Evolutionary conservation across 805 yeast species (phyloP).

Genomic region (Teunomyces lycoperdinae): DNA sequence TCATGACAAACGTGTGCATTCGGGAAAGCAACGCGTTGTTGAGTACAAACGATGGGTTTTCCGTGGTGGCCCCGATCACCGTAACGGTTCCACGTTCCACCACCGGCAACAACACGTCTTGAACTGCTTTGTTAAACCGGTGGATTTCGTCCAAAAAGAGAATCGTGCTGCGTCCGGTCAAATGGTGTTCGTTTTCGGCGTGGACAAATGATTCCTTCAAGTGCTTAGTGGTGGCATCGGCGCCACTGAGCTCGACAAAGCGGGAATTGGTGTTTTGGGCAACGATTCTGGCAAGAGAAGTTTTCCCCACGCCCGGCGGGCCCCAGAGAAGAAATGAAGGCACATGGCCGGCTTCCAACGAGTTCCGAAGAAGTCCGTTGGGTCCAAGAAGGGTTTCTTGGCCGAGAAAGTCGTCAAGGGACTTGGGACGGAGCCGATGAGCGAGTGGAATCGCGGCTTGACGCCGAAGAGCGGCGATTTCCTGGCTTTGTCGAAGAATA

Average conservation of each 20-base stretch:
- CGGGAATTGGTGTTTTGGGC: conserved; percentile 28
- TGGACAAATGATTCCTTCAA: conserved; percentile 33
- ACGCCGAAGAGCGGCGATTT: conserved; percentile 12
- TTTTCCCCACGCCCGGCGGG: conserved; percentile 44
- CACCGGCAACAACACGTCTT: conserved; percentile 41
- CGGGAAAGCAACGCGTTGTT: conserved; percentile 43
- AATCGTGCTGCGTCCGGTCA: conserved; percentile 32
- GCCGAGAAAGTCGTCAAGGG: conserved; percentile 38
- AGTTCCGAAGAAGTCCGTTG: conserved; percentile 34
- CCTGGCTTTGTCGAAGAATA: conserved; percentile 1
- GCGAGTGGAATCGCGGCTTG: conserved; percentile 34
- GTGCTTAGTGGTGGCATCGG: conserved; percentile 35
- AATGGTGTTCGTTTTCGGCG: conserved; percentile 35
- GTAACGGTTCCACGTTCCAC: conserved; percentile 40
- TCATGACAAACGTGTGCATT: conserved; percentile 45
- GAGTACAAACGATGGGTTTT: conserved; percentile 55
- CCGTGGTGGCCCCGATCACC: conserved; percentile 51
- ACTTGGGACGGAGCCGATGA: conserved; percentile 38
- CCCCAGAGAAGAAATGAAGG: conserved; percentile 46
- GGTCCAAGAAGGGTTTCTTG: conserved; percentile 40
- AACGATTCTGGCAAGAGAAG: conserved; percentile 40
- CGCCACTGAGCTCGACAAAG: conserved; percentile 41
- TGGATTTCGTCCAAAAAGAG: conserved; percentile 45
- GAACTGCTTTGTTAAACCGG: conserved; percentile 42
- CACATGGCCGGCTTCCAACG: conserved; percentile 30